Evolutionary conservation across 2,329 filamentous ascomycete genomes (phyloP).

Genomic region (Fusarium sp.): DNA sequence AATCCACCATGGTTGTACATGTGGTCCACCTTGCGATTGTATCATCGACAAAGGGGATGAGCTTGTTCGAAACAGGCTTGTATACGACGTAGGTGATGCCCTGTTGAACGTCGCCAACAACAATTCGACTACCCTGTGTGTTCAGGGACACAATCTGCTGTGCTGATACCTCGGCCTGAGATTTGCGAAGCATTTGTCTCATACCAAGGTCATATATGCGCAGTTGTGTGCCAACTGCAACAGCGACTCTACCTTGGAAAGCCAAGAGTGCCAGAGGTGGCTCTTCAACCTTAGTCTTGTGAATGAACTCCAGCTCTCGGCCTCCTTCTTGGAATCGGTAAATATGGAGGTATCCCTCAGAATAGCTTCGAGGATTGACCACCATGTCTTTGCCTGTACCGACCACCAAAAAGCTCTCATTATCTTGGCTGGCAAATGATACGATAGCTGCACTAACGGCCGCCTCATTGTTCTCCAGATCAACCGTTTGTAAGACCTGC

Average conservation of each 20-base stretch:
- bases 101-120: constrained; percentile 93
- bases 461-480: constrained; percentile 90
- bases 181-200: constrained; percentile 91
- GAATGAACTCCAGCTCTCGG: constrained; percentile 90
- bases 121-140: constrained; percentile 89
- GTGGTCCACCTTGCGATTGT: constrained; percentile 91
- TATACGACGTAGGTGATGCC: constrained; percentile 93
- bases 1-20: constrained; percentile 93
- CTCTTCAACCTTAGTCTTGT: constrained; percentile 93
- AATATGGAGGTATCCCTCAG: constrained; percentile 87
- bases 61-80: constrained; percentile 88
- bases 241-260: constrained; percentile 90
- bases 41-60: constrained; percentile 95
- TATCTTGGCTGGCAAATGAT: constrained; percentile 87
- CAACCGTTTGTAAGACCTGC: constrained; percentile 77
- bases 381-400: constrained; percentile 93
- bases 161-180: constrained; percentile 81
- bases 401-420: constrained; percentile 91
- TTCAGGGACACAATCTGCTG: constrained; percentile 90
- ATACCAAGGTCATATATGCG: constrained; percentile 94
- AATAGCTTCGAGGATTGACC: constrained; percentile 79
- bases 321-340: constrained; percentile 91
- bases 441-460: constrained; percentile 88
- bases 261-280: constrained; percentile 89
- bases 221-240: constrained; percentile 85